A percentile compares a stretch with the other conserved stretches of the same genome.
phyloP scores from a whole-genome alignment of 495 filamentous ascomycete genomes.

The Xylaria curta region DNA sequence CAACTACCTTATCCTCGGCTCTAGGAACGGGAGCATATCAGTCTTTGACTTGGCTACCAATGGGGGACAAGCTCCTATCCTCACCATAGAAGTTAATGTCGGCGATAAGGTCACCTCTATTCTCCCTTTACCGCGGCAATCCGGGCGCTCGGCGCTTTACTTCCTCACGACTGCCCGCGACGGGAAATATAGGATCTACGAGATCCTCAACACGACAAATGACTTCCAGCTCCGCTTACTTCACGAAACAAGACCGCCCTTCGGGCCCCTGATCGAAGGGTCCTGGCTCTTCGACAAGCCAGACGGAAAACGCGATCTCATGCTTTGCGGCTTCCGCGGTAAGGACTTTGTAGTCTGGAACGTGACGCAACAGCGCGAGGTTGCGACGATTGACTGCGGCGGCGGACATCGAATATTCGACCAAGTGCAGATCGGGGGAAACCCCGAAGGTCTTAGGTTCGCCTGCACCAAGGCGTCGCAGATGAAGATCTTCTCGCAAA shows the following conservation, averaged over 20 bases:
- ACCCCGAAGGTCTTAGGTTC: constrained; percentile 49
- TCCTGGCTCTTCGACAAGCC: constrained; percentile 59
- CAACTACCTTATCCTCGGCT: constrained; percentile 69
- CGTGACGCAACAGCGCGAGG: constrained; percentile 66
- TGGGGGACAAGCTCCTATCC: constrained; percentile 36
- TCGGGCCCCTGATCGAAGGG: constrained; percentile 72
- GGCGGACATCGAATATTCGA: constrained; percentile 79
- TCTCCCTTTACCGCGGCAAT: constrained; percentile 41
- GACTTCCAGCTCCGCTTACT: constrained; percentile 36
- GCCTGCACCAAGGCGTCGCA: constrained; percentile 63
- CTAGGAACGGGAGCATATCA: constrained; percentile 63
- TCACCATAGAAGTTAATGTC: constrained; percentile 55
- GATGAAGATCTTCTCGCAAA: constrained; percentile 59
- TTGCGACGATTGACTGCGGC: constrained; percentile 77
- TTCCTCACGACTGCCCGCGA: constrained; percentile 77
- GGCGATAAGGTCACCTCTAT: constrained; percentile 77
- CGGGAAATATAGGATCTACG: constrained; percentile 70
- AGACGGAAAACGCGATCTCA: constrained; percentile 53
- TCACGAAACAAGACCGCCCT: constrained; percentile 59
- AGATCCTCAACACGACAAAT: constrained; percentile 29
- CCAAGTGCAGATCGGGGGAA: constrained; percentile 52
- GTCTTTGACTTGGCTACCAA: constrained; percentile 51
- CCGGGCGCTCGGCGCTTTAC: constrained; percentile 36
- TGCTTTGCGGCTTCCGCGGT: constrained; percentile 81
- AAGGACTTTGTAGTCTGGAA: constrained; percentile 82